phyloP scores from a whole-genome alignment of 441 rosid genomes.

The Pelargonium citronellum region DNA sequence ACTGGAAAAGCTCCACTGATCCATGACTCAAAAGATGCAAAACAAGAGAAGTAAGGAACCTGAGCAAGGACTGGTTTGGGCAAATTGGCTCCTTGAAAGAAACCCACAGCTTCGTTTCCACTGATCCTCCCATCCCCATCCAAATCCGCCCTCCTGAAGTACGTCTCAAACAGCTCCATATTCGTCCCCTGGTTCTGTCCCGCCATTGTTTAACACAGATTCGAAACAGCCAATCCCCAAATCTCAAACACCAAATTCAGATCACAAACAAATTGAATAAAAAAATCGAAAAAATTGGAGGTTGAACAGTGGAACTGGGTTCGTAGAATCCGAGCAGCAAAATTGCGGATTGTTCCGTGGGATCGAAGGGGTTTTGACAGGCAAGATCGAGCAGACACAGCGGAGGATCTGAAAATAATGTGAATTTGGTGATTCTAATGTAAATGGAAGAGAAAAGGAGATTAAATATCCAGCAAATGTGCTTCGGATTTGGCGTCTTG shows the following conservation, averaged over 20 bases:
- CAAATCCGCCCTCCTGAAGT: slow-evolving; percentile 86
- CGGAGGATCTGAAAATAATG: background rate
- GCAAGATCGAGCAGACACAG: background rate
- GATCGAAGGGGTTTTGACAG: background rate
- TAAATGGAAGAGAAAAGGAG: background rate
- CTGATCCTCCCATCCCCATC: slow-evolving; percentile 92
- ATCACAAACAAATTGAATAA: background rate
- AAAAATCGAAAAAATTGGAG: background rate
- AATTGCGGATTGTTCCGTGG: slow-evolving; percentile 3
- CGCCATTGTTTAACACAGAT: slow-evolving; percentile 34
- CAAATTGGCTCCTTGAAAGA: slow-evolving; percentile 87
- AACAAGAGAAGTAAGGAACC: slow-evolving; percentile 34
- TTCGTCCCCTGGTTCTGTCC: slow-evolving; percentile 18
- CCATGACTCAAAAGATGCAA: background rate
- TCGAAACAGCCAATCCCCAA: slow-evolving; percentile 1
- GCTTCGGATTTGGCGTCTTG: slow-evolving; percentile 2
- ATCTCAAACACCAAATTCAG: background rate
- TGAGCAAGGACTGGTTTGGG: slow-evolving; percentile 85
- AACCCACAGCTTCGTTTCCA: slow-evolving; percentile 83
- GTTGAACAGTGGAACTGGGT: background rate
- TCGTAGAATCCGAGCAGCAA: background rate
- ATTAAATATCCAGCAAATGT: background rate
- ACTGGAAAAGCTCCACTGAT: background rate
- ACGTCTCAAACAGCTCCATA: slow-evolving; percentile 81
- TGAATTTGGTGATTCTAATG: background rate